Evolutionary conservation across 768 basidiomycete genomes (phyloP), one percentile per base, ranked within the genome.

Genomic region (Amanita polypyramis): DNA sequence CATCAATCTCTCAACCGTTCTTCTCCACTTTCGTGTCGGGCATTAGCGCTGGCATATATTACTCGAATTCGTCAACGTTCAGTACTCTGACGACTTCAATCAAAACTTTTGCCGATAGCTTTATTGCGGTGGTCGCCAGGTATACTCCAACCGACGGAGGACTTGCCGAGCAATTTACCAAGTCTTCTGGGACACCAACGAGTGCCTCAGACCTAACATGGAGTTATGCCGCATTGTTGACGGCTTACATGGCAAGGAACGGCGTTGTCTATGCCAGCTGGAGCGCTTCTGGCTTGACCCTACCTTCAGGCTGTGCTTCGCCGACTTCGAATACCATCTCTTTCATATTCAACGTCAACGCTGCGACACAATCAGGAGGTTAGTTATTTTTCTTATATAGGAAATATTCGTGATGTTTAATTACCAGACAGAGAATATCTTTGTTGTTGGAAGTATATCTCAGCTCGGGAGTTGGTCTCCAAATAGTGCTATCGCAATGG

Each of bases 181-280:
- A 67, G 52, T 61, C 38, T 49, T 58, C 64, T 32, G 85, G 85
- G 0, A 45, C 62, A 6, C 81, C 73, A 2, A 51, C 72, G 9
- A 81, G 80, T 58, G 85, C 85, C 2, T 57, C 62, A 3, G 79
- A 88, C 58, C 66, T 88, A 47, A 86, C 85, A 0, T 87, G 85
- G 85, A 82, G 76, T 55, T 88, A 85, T 55, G 84, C 85, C 9
- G 68, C 80, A n/a, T 66, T 76, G 3, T 58, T 87, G 47, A 82
- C 85, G 0, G 74, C 70, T 11, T 74, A 74, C 49, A 65, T 62
- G 11, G 80, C 81, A 3, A 69, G 77, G 23, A 60, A 63, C 2
- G 80, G 80, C 0, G 56, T 65, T 23, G 57, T 62, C 2, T 67
- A 75, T 1, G 65, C 65, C 0, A 72, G 73, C 52, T 87, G 86